phyloP scores from a whole-genome alignment of 768 basidiomycete genomes.

The Lentinula aciculospora region DNA sequence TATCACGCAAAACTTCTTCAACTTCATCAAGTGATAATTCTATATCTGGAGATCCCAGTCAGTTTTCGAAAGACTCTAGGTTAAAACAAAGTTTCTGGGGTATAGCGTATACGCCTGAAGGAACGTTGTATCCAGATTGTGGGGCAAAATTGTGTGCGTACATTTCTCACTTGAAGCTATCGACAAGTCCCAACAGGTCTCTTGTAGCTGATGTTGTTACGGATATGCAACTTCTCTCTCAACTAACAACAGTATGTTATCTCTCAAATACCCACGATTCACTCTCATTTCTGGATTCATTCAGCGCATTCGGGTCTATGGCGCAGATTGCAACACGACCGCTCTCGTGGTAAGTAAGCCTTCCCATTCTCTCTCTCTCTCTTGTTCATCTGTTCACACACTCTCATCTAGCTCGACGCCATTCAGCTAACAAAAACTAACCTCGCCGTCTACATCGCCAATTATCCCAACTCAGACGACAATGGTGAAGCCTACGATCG shows the following conservation, averaged over 20 bases:
- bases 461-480: slow-evolving; percentile 54
- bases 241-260: slow-evolving; percentile 60
- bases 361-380: not conserved
- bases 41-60: slow-evolving; percentile 60
- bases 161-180: no score
- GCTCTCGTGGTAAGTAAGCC: slow-evolving; percentile 55
- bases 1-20: not conserved
- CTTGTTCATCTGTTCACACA: not conserved
- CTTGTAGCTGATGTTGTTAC: not conserved
- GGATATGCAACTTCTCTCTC: slow-evolving; percentile 61
- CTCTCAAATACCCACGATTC: not conserved
- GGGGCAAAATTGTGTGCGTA: slow-evolving; percentile 39
- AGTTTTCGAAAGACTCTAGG: slow-evolving; percentile 63
- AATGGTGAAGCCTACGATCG: slow-evolving; percentile 62
- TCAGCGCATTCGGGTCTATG: slow-evolving; percentile 70
- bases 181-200: not conserved
- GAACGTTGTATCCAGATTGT: slow-evolving; percentile 65
- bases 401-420: slow-evolving; percentile 61
- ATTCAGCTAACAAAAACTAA: slow-evolving; percentile 87
- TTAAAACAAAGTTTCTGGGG: slow-evolving; percentile 79
- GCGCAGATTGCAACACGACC: slow-evolving; percentile 82
- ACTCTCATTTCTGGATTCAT: not conserved
- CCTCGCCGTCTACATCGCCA: slow-evolving; percentile 74
- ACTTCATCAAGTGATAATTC: slow-evolving; percentile 2
- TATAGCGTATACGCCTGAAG: slow-evolving; percentile 73